These are phyloP conservation scores for Tuber umbilicatum DNA, from an alignment of 495 filamentous ascomycete species.

Conservation along the genomic window DNA sequence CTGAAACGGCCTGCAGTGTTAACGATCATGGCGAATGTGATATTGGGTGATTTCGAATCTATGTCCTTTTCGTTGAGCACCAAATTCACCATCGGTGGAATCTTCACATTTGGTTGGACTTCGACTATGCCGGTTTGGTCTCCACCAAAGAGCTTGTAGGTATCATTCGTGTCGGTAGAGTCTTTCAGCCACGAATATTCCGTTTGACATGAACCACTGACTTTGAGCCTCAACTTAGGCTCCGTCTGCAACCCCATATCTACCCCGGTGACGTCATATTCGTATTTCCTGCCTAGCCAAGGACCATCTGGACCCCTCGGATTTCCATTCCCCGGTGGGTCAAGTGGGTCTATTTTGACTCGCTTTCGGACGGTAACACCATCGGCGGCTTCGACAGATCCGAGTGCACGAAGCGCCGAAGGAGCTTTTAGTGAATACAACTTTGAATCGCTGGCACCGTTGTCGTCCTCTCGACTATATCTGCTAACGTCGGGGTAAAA, in stretches of 20 bases:
- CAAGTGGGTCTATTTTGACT: no score
- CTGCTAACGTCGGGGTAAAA: background rate
- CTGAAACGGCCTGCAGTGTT: background rate
- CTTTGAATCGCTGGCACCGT: background rate
- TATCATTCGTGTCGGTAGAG: background rate
- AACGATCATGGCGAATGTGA: background rate
- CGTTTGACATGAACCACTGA: no score
- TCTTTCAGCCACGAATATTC: background rate
- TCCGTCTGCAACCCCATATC: no score
- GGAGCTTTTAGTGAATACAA: background rate
- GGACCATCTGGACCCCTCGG: no score
- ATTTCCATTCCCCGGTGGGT: no score
- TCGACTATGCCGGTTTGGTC: background rate
- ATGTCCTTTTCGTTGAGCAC: no score
- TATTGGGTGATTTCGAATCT: background rate
- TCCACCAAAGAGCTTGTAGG: background rate
- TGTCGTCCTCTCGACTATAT: rapidly evolving
- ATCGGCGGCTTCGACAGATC: no score
- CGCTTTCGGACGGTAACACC: no score
- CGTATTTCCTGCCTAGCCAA: no score
- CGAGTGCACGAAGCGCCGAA: background rate
- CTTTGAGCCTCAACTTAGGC: no score
- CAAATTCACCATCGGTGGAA: background rate
- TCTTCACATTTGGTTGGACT: background rate
- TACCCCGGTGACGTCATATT: no score